Evolutionary conservation across 176 grass and related monocot species (phyloP).

Genomic region (Triticum timopheevii): DNA sequence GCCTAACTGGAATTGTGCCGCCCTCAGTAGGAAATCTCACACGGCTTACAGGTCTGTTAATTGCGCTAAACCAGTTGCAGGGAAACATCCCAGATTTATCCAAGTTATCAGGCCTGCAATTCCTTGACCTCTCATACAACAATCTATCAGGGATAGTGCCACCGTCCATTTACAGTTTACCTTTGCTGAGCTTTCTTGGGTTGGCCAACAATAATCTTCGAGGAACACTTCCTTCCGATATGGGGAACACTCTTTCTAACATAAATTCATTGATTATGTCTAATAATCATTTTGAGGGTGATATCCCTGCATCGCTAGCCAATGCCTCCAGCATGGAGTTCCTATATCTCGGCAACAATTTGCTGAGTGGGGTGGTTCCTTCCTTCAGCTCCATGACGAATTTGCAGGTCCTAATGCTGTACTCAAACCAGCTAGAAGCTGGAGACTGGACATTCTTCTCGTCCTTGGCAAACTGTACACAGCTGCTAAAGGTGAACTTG

Average conservation of each 20-base stretch:
- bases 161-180: constrained; percentile 13
- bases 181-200: constrained; percentile 1
- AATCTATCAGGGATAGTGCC: constrained; percentile 28
- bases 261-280: neutral
- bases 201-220: constrained; percentile 24
- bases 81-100: constrained; percentile 35
- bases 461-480: constrained; percentile 18
- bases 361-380: constrained; percentile 13
- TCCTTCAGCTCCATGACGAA: neutral
- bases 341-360: constrained; percentile 21
- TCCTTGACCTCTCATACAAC: constrained; percentile 16
- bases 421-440: constrained; percentile 33
- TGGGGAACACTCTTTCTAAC: neutral
- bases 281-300: constrained; percentile 14
- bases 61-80: constrained; percentile 28
- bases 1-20: constrained; percentile 30
- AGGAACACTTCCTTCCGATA: neutral
- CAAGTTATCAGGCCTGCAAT: neutral
- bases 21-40: constrained; percentile 34
- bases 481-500: neutral
- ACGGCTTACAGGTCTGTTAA: too few relatives aligned
- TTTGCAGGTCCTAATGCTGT: neutral
- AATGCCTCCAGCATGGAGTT: constrained; percentile 16
- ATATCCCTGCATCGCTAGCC: constrained; percentile 32
- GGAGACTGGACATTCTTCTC: constrained; percentile 44